These are phyloP conservation scores for Choricystis sp. DNA, from an alignment of 139 green algal genomes.

Conservation along the genomic window DNA sequence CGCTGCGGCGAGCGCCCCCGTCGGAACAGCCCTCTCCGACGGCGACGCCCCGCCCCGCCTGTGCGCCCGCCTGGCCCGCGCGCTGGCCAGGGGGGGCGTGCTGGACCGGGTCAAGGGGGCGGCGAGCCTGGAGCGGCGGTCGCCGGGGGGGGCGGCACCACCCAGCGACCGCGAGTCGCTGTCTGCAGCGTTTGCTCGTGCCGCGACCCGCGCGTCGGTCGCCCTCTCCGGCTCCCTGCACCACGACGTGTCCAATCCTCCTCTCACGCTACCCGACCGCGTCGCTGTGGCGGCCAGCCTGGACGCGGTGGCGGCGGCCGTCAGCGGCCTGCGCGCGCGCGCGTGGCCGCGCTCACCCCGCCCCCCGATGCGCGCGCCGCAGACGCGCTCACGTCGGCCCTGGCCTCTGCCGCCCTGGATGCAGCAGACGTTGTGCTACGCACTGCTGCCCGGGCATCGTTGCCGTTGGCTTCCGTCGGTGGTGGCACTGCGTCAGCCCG, in stretches of 20 bases:
- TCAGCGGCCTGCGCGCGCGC: not conserved
- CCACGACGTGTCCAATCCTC: too few relatives aligned
- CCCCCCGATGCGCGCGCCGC: not conserved
- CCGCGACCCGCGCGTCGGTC: too few relatives aligned
- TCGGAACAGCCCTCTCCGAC: not conserved
- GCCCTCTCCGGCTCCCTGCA: too few relatives aligned
- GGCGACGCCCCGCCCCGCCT: not conserved
- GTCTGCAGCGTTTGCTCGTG: too few relatives aligned
- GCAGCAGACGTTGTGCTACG: not conserved
- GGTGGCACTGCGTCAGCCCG: too few relatives aligned
- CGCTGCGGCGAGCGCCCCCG: not conserved
- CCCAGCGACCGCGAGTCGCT: too few relatives aligned
- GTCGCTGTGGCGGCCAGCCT: not conserved
- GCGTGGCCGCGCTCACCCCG: not conserved
- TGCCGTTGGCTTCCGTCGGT: not conserved
- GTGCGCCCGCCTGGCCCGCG: not conserved
- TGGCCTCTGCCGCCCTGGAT: not conserved
- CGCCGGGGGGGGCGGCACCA: too few relatives aligned
- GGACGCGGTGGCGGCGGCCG: not conserved
- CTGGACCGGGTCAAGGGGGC: too few relatives aligned
- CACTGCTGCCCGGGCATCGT: too few relatives aligned
- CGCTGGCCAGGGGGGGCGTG: too few relatives aligned
- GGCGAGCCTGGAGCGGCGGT: too few relatives aligned
- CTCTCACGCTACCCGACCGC: too few relatives aligned
- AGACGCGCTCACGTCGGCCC: not conserved